These are phyloP conservation scores for Evansstolkia leycettana DNA, from an alignment of 495 filamentous ascomycete genomes.

Conservation along the genomic window DNA sequence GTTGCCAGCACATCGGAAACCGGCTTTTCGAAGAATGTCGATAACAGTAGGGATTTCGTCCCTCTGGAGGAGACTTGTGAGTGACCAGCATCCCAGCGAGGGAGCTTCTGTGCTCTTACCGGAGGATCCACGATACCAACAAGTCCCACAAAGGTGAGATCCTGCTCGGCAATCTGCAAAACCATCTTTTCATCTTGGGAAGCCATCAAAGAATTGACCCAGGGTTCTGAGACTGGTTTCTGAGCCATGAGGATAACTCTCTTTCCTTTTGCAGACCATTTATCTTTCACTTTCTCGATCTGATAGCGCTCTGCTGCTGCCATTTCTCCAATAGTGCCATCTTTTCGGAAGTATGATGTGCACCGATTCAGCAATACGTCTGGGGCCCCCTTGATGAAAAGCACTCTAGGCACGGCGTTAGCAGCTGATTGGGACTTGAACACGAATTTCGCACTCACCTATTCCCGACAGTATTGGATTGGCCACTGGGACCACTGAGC, in stretches of 20 bases:
- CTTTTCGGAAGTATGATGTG: too few species aligned
- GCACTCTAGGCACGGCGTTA: too few species aligned
- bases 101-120: constrained; percentile 42
- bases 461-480: too few species aligned
- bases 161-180: constrained; percentile 38
- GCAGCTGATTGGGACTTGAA: too few species aligned
- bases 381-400: constrained; percentile 72
- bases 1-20: too few species aligned
- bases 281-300: too few species aligned
- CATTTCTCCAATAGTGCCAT: too few species aligned
- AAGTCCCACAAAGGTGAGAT: constrained; percentile 51
- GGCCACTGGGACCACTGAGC: too few species aligned
- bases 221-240: constrained; percentile 3
- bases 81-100: constrained; percentile 6
- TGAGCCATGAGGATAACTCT: constrained; percentile 53
- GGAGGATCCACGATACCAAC: constrained; percentile 68
- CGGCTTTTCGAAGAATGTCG: neutral
- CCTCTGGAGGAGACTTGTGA: neutral
- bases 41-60: neutral
- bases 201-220: constrained; percentile 6
- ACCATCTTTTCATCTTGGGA: neutral
- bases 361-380: too few species aligned
- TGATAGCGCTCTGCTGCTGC: too few species aligned
- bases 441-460: too few species aligned
- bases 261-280: constrained; percentile 50